Evolutionary conservation across 2,329 filamentous ascomycete genomes (phyloP), one percentile per base, ranked within the genome.

Genomic region (Anthostomella pinea): DNA sequence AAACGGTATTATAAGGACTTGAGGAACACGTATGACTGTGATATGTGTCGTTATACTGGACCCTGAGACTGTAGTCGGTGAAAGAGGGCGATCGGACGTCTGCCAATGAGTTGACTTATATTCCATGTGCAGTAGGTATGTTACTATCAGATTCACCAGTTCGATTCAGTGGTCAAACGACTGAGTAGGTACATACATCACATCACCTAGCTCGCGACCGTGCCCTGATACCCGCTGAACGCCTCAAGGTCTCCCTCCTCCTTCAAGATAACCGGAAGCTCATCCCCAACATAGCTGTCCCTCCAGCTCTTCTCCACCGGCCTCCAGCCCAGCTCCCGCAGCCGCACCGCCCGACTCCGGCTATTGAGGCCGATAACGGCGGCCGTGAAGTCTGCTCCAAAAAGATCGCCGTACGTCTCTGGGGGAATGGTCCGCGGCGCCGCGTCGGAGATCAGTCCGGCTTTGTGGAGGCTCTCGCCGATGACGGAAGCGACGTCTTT

Each of bases 241-340:
- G n/a, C n/a, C n/a, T n/a, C n/a, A n/a, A n/a, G n/a, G n/a, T 49
- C 46, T 2, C 11, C 38, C 6, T 38, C 21, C 39, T 66, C 63
- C 24, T 51, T 48, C 39, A 67, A 39, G 13, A 65, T 52, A 33
- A 56, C 38, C 2, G 67, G 63, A 27, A 70, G 40, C 53, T 72
- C 69, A 45, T 72, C 69, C 39, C 68, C 54, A 8, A 57, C 39
- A 31, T 57, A 65, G 30, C 59, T 64, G 14, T 59, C 51, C 43
- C 48, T 54, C 46, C 63, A 63, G 6, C 53, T 53, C 55, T 70
- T 72, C 55, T 71, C 67, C 8, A 43, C 50, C 0, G 70, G 60
- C 48, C 63, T 49, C 70, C 69, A 73, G 0, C 69, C 68, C 38
- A 73, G 36, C 40, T 58, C 54, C 13, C 66, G 51, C 45, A 73